Base-by-base conservation (phyloP, 2,329 filamentous ascomycete genomes). In the Nemania sp. region DNA sequence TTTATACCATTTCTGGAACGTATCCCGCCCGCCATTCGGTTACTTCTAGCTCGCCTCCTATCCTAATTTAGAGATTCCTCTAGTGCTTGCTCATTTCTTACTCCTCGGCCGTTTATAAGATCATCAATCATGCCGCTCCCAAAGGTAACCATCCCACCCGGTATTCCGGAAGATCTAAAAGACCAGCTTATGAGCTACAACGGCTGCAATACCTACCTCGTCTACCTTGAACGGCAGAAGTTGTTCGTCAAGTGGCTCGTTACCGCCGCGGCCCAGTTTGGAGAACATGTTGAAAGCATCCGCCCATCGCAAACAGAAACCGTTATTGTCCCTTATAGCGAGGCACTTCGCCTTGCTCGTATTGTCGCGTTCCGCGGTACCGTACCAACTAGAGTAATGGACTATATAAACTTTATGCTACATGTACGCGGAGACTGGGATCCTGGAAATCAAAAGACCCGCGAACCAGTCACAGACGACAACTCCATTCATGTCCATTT, bases 211-310 rank as follows among this genome's bases (percentile, higher is more conserved):
- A 61, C 15, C 13, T 69, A 64, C 18, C 3, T 53, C 13, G 26
- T 20, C 10, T 69, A 69, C 56, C 15, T n/a, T 5, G 0, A n/a
- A 10, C 35, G 11, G 13, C 60, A 64, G 45, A 49, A 27, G 27
- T 7, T 8, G 1, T 47, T 69, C 22, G 35, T 51, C n/a, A 55
- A 59, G 43, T 69, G 67, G 67, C 64, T 69, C 27, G 56, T 58
- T n/a, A 18, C 32, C 10, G n/a, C 60, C 4, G 52, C 55, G 4
- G 51, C 32, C 2, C 6, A 26, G 41, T 3, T 47, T 4, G 55
- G 63, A 24, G 22, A 22, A 22, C 10, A 15, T 27, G 8, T 35
- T 7, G 35, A 49, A 27, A 1, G 10, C 15, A 7, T 5, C 32
- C 1, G 10, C 18, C 20, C 20, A 7, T 10, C 1, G 22, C 2